phyloP scores from a whole-genome alignment of 2,329 filamentous ascomycete species.

The Paecilomyces sp. region DNA sequence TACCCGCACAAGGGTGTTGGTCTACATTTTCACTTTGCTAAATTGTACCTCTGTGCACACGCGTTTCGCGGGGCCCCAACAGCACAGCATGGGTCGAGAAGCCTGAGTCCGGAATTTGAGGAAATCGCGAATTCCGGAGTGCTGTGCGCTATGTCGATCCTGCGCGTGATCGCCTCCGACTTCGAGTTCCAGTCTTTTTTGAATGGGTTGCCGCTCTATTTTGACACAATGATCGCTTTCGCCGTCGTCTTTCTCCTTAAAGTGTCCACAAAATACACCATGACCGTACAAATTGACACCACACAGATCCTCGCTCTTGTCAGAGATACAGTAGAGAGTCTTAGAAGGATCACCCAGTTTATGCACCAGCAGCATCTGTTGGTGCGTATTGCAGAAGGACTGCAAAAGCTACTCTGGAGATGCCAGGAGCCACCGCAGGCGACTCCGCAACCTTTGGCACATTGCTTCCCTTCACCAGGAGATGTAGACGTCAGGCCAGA shows the following conservation, averaged over 20 bases:
- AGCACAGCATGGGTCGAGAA: constrained; percentile 2
- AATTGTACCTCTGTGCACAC: constrained; percentile 40
- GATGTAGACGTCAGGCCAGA: constrained; percentile 17
- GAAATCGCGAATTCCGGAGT: constrained; percentile 32
- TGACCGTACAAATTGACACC: constrained; percentile 18
- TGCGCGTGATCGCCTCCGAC: constrained; percentile 26
- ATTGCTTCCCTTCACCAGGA: constrained; percentile 11
- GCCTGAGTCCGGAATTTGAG: constrained; percentile 22
- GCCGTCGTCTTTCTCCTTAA: constrained; percentile 33
- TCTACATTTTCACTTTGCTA: constrained; percentile 41
- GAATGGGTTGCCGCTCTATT: constrained; percentile 29
- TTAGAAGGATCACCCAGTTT: constrained; percentile 14
- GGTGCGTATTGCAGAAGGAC: constrained; percentile 17
- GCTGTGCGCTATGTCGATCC: constrained; percentile 26
- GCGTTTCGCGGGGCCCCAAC: constrained; percentile 29
- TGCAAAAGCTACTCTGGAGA: constrained; percentile 16
- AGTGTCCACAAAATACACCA: constrained; percentile 24
- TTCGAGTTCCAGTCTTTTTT: constrained; percentile 25
- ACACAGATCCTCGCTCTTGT: constrained; percentile 16
- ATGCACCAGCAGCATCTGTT: constrained; percentile 22
- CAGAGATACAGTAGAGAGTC: constrained; percentile 11
- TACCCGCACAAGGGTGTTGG: constrained; percentile 40
- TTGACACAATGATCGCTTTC: constrained; percentile 35
- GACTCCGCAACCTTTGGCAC: constrained; percentile 10
- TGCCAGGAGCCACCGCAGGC: constrained; percentile 10